These are phyloP conservation scores for Citrus inodora DNA, from an alignment of 345 rosid genomes.

Conservation along the genomic window DNA sequence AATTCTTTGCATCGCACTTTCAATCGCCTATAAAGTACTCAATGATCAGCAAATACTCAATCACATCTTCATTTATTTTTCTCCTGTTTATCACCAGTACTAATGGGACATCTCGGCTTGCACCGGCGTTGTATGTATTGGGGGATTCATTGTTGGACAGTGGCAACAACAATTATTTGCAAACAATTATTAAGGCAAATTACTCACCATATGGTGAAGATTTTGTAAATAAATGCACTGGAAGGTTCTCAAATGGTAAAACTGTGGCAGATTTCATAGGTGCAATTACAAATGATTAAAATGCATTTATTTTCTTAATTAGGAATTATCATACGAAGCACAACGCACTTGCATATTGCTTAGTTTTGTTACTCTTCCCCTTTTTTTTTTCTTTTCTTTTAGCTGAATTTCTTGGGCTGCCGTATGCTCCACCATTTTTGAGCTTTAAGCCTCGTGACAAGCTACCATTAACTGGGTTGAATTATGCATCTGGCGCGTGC, in stretches of 20 bases:
- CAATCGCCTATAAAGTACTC: not conserved
- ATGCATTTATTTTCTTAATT: no score
- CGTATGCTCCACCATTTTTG: conserved; percentile 40
- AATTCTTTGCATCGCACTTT: no score
- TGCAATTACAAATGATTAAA: conserved; percentile 1
- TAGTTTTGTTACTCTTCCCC: no score
- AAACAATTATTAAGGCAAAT: conserved; percentile 35
- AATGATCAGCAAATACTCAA: not conserved
- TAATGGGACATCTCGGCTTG: not conserved
- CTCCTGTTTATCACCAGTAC: not conserved
- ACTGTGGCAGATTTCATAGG: conserved; percentile 39
- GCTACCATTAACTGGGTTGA: conserved; percentile 25
- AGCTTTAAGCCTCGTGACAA: not conserved
- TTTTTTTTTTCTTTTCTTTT: not conserved
- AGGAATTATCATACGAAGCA: no score
- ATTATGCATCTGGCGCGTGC: conserved; percentile 50
- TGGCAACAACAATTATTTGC: conserved; percentile 48
- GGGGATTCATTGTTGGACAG: conserved; percentile 47
- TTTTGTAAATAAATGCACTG: conserved; percentile 31
- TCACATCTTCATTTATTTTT: not conserved
- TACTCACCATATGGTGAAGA: conserved; percentile 37
- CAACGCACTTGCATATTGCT: not conserved
- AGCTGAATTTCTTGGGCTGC: conserved; percentile 47
- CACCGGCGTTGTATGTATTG: conserved; percentile 41
- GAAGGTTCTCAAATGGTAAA: conserved; percentile 52